Base-by-base conservation (phyloP, 352 stramenopile genomes). In the Stephanocyclus meneghinianus region DNA sequence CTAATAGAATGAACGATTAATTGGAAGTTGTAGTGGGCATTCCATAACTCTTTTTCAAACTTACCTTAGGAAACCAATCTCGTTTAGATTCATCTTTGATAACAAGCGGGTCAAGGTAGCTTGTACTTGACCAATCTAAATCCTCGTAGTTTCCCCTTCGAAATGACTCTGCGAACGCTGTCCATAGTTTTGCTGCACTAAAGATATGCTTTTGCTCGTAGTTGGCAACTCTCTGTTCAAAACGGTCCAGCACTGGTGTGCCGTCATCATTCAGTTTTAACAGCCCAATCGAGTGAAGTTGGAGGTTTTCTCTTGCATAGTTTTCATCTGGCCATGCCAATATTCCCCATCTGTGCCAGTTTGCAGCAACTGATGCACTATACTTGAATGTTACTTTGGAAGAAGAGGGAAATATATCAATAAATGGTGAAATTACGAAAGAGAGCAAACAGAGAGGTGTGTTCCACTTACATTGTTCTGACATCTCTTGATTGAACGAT, bases 191-290 rank as follows among this genome's bases (percentile, higher is more conserved):
- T 6, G 87, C 76, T 2, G 71, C 75, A 18, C 26, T 75, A 15
- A 89, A 66, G 47, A 91, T 89, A 26, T 90, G 73, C 16, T 89
- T 80, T 37, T 88, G 83, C 16, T 67, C 51, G 55, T 92, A 92
- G 29, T 84, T 90, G 1, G 47, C 40, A 21, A 85, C 59, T 32
- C 16, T 26, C 6, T 78, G 86, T 37, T 84, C 87, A 61, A 87
- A 76, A 30, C 29, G 26, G 66, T 91, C 59, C 13, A 89, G 50
- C 26, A 77, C 56, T 29, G 66, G 56, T 0, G 71, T 85, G 0
- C 82, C 82, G 47, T 89, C 82, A 11, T 81, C 69, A 48, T 80
- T 45, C 0, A 89, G 61, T 42, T 78, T 79, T 50, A 83, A 45
- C 3, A 91, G 69, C 1, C 87, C 87, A 65, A 92, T 88, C 8